Evolutionary conservation across 805 yeast species (phyloP).

Genomic region (Sungouiozyma ichnusensis): DNA sequence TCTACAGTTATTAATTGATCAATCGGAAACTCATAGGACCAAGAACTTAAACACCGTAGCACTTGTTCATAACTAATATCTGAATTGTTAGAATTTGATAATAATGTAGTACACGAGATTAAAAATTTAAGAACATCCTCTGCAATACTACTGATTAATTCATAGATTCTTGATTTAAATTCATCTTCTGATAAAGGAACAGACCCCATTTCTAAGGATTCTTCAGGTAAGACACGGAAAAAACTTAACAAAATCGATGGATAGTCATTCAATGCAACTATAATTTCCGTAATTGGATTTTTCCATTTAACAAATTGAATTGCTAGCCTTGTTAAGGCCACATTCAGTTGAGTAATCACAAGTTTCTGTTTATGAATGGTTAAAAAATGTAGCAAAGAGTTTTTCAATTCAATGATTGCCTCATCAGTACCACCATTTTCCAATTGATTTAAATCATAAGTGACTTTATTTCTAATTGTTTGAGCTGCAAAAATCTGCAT

Average conservation of each 20-base stretch:
- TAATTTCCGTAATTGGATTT: constrained; percentile 59
- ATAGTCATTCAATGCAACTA: constrained; percentile 33
- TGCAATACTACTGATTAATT: constrained; percentile 56
- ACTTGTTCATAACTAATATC: constrained; percentile 30
- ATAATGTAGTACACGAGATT: constrained; percentile 32
- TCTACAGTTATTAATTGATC: constrained; percentile 52
- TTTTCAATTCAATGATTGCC: constrained; percentile 49
- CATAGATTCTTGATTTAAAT: constrained; percentile 50
- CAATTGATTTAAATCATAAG: constrained; percentile 75
- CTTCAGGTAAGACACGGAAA: constrained; percentile 84
- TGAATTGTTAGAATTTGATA: constrained; percentile 14
- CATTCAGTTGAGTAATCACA: constrained; percentile 72
- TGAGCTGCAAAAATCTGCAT: constrained; percentile 81
- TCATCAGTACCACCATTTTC: constrained; percentile 32
- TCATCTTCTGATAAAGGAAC: constrained; percentile 78
- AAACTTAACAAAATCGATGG: constrained; percentile 55
- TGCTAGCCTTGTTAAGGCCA: constrained; percentile 73
- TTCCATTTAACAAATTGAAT: constrained; percentile 70
- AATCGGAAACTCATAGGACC: constrained; percentile 83
- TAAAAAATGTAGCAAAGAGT: constrained; percentile 48
- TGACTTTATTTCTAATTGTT: constrained; percentile 73
- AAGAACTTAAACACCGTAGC: constrained; percentile 70
- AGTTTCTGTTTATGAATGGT: constrained; percentile 40
- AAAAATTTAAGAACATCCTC: constrained; percentile 57
- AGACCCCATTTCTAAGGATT: constrained; percentile 63